Evolutionary conservation across 345 rosid species (phyloP).

Genomic region (Sonneratia alba): DNA sequence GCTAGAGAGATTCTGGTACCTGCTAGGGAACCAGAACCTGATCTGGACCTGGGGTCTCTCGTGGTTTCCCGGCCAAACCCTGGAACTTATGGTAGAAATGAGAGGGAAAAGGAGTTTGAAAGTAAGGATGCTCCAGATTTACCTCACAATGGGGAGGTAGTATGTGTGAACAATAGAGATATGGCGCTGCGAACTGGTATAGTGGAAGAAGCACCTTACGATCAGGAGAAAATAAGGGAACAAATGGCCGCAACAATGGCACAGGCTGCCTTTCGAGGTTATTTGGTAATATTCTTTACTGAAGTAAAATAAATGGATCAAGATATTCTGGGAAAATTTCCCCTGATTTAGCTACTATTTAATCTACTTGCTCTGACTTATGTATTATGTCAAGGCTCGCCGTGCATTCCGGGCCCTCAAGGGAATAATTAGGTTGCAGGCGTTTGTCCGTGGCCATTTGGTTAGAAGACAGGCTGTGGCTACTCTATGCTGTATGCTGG

Average conservation of each 20-base stretch:
- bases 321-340: background rate
- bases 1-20: conserved; percentile 42
- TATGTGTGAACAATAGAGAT: conserved; percentile 25
- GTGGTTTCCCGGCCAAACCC: conserved; percentile 25
- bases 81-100: conserved; percentile 24
- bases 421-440: conserved; percentile 97
- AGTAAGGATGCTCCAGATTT: conserved; percentile 33
- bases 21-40: conserved; percentile 47
- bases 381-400: conserved; percentile 58
- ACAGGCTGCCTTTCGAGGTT: conserved; percentile 96
- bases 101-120: conserved; percentile 27
- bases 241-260: conserved; percentile 67
- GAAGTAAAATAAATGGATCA: background rate
- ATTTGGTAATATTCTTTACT: conserved; percentile 48
- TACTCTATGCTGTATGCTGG: conserved; percentile 67
- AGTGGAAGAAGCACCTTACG: conserved; percentile 20
- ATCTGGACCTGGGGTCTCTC: conserved; percentile 31
- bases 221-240: conserved; percentile 42
- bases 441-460: conserved; percentile 89
- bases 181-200: conserved; percentile 21
- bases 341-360: background rate
- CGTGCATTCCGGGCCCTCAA: conserved; percentile 87
- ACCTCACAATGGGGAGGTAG: conserved; percentile 25
- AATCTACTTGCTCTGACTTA: conserved; percentile 19
- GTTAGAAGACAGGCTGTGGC: conserved; percentile 88